Evolutionary conservation across 306 rosid genomes (phyloP).

Genomic region (Trichosanthes truncata): DNA sequence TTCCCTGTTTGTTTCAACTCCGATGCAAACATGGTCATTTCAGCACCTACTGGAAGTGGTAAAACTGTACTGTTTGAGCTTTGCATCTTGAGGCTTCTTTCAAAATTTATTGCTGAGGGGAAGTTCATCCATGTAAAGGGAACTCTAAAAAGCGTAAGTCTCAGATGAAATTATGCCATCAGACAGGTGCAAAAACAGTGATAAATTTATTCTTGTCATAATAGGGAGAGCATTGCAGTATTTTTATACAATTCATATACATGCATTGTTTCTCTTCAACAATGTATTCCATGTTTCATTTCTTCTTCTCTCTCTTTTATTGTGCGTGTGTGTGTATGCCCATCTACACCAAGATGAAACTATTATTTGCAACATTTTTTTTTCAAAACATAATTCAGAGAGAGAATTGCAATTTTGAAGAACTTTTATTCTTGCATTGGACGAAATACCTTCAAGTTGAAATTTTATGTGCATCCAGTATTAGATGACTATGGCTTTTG

Average conservation of each 20-base stretch:
- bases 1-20: conserved; percentile 85
- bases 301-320: neutral
- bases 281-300: neutral
- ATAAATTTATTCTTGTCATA: neutral
- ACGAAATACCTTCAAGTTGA: conserved; percentile 17
- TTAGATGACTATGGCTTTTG: conserved; percentile 13
- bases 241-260: neutral
- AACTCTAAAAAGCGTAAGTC: conserved; percentile 81
- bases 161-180: neutral
- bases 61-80: conserved; percentile 96
- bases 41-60: conserved; percentile 98
- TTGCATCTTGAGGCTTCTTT: conserved; percentile 83
- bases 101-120: conserved; percentile 58
- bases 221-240: neutral
- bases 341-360: neutral
- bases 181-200: neutral
- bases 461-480: conserved; percentile 12
- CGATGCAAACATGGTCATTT: conserved; percentile 79
- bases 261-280: neutral
- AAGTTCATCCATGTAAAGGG: conserved; percentile 57
- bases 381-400: neutral
- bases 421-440: conserved; percentile 8
- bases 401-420: neutral
- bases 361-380: neutral
- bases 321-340: neutral